Base-by-base conservation (phyloP, 176 grass and related monocot species). In the Raddia distichophylla region DNA sequence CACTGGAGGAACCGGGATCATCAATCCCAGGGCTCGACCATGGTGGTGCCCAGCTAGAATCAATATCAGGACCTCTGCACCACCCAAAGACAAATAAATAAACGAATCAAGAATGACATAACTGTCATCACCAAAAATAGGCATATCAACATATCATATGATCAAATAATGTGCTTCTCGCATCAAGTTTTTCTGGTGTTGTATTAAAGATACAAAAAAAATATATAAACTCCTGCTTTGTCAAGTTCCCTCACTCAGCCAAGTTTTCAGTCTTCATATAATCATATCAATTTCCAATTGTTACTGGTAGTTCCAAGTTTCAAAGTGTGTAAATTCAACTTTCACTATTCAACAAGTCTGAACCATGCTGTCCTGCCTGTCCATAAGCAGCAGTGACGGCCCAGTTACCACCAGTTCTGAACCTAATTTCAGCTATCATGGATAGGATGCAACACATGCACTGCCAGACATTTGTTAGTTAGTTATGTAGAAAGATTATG, bases 11-110 rank as follows among this genome's bases (percentile, higher is more conserved):
- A 84, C 97, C 85, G 15, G 97, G 89, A 83, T 79, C 81, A 27
- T 92, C 97, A 68, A 88, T 77, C 68, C 81, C 83, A 82, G 85
- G 71, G 68, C 63, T 92, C 17, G 85, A 84, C 93, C 93, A 93
- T 17, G 90, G 88, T 88, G 93, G 88, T 44, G 86, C 79, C 95
- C 91, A 91, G 63, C 90, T 70, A 67, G 93, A 80, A 86, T 99
- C 91, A 70, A 99, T 86, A 80, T 86, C 85, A 82, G 43, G 77
- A 77, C 91, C 91, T 86, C 93, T 99, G 91, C 60, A 69, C 22
- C 67, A 86, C 55, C 83, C 22, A 56, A 71, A 76, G 3, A 85
- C 55, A 82, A 79, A 64, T 11, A 55, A 3, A 73, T 60, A 42
- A 79, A 64, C 2, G 2, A 72, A 82, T 60, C 18, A 77, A 72